phyloP scores from a whole-genome alignment of 768 basidiomycete species.

The Inosperma sp. region DNA sequence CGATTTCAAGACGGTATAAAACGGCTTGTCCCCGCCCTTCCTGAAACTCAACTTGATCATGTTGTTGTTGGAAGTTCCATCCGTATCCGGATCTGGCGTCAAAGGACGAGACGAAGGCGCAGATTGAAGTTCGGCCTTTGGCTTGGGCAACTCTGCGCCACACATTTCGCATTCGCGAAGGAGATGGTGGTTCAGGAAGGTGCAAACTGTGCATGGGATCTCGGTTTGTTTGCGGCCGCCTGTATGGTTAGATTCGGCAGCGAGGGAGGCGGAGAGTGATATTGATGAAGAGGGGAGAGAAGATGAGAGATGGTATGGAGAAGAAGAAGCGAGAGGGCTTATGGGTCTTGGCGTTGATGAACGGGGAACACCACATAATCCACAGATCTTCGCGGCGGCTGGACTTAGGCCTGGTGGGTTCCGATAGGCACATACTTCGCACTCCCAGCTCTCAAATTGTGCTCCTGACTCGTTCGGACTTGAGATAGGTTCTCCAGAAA shows the following conservation, averaged over 20 bases:
- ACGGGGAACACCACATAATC: conserved; percentile 78
- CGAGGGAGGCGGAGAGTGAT: conserved; percentile 33
- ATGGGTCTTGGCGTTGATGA: conserved; percentile 21
- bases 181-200: conserved; percentile 83
- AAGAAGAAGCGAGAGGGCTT: conserved; percentile 22
- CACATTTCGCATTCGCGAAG: conserved; percentile 83
- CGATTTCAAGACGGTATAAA: conserved; percentile 73
- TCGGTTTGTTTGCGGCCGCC: conserved; percentile 25
- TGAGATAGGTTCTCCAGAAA: conserved; percentile 34
- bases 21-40: conserved; percentile 80
- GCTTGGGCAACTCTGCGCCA: conserved; percentile 55
- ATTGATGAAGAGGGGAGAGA: conserved; percentile 38
- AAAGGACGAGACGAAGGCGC: conserved; percentile 47
- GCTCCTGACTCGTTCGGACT: conserved; percentile 26
- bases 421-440: conserved; percentile 80
- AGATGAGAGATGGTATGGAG: conserved; percentile 29
- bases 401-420: conserved; percentile 78
- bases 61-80: conserved; percentile 31
- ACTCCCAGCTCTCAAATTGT: conserved; percentile 68
- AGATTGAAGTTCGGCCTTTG: conserved; percentile 24
- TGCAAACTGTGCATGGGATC: conserved; percentile 80
- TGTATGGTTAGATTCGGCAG: not conserved
- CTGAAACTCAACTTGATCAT: conserved; percentile 86
- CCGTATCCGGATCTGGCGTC: conserved; percentile 42
- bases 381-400: conserved; percentile 63